Evolutionary conservation across 257 asterid genomes (phyloP).

Genomic region (Jaltomata sinuosa): DNA sequence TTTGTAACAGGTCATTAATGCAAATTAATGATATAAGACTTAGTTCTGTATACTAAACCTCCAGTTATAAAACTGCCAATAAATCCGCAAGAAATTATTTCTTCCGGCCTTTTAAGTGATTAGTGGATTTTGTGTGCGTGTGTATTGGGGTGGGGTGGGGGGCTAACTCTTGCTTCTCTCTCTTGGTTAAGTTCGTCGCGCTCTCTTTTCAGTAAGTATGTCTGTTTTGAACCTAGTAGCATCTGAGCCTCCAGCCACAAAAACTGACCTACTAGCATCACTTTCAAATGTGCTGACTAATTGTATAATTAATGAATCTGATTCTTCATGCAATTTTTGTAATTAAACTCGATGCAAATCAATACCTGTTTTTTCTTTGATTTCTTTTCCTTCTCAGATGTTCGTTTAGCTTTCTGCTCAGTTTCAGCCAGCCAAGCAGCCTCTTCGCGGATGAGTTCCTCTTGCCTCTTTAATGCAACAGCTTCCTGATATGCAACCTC

Average conservation of each 20-base stretch:
- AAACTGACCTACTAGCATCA: not conserved
- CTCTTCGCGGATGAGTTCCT: constrained; percentile 92
- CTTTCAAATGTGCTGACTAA: not conserved
- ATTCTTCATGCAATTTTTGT: not conserved
- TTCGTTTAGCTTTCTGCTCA: constrained; percentile 61
- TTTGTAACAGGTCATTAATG: not conserved
- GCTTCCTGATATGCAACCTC: constrained; percentile 88
- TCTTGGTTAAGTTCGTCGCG: not conserved
- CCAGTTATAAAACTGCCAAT: not conserved
- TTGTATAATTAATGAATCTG: not conserved
- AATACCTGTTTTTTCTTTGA: constrained; percentile 58
- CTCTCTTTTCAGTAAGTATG: not conserved
- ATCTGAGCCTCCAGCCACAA: not conserved
- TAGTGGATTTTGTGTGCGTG: not conserved
- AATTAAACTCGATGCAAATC: not conserved
- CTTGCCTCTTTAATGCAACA: constrained; percentile 82
- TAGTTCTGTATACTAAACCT: not conserved
- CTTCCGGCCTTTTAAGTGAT: not conserved
- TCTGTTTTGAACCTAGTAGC: not conserved
- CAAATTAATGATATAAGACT: not conserved
- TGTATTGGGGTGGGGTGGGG: not conserved
- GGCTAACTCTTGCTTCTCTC: not conserved
- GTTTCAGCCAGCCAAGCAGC: constrained; percentile 74
- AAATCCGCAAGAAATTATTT: not conserved
- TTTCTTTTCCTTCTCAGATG: constrained; percentile 63